phyloP scores from a whole-genome alignment of 768 basidiomycete species.

The Astraeus odoratus region DNA sequence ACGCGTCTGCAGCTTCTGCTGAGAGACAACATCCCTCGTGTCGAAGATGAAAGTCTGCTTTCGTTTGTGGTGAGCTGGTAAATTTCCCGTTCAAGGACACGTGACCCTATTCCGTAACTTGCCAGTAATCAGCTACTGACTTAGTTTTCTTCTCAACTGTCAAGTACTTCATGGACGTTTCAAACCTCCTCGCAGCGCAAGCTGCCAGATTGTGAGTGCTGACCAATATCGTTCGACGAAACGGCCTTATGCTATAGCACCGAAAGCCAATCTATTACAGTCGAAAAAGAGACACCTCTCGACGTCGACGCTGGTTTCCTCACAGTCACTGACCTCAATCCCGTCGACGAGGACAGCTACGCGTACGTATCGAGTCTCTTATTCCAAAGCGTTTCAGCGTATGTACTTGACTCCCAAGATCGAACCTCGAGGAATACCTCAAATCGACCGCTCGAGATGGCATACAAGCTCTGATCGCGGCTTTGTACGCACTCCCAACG shows the following conservation, averaged over 20 bases:
- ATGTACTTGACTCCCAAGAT: constrained; percentile 44
- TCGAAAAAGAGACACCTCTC: constrained; percentile 76
- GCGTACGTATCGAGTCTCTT: constrained; percentile 38
- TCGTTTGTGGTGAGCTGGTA: no score
- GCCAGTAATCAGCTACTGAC: no score
- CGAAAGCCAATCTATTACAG: constrained; percentile 54
- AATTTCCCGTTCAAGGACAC: no score
- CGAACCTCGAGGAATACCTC: constrained; percentile 76
- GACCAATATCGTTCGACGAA: background rate
- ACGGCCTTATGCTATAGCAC: background rate
- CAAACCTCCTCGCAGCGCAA: constrained; percentile 68
- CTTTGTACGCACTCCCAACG: constrained; percentile 80
- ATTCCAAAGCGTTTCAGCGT: background rate
- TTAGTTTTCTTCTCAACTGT: no score
- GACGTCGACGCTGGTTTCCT: constrained; percentile 79
- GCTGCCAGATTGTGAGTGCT: constrained; percentile 59
- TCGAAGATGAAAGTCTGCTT: background rate
- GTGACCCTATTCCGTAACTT: no score
- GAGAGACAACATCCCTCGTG: background rate
- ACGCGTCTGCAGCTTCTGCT: background rate
- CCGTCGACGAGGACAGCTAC: constrained; percentile 81
- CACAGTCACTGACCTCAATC: constrained; percentile 81
- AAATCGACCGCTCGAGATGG: constrained; percentile 73
- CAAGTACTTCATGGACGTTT: constrained; percentile 95
- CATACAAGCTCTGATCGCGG: constrained; percentile 70